Evolutionary conservation across 2,329 filamentous ascomycete species (phyloP), one percentile per base, ranked within the genome.

Genomic region (Cytospora leucostoma): DNA sequence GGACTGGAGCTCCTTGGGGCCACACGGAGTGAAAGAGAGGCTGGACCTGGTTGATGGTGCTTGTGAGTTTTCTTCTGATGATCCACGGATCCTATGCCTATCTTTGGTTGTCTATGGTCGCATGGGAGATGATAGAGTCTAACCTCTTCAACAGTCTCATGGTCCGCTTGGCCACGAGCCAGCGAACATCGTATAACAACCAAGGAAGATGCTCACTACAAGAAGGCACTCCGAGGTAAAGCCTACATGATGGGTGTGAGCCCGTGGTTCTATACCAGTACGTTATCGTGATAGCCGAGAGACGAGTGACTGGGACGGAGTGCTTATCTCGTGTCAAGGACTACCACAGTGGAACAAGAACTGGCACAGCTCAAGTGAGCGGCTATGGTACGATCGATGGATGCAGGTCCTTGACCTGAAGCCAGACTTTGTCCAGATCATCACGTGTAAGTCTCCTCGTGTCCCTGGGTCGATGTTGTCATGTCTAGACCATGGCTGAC

Each of bases 341-440:
- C 49, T 66, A 32, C 62, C 62, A 5, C 62, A 66, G 50, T 66
- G 65, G 65, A 73, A 75, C 60, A 87, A 87, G 71, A 83, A 84
- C 68, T 85, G 83, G 81, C 74, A 84, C n/a, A 85, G 79, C 72
- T 76, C 78, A 8, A 79, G 80, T 47, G 82, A 85, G 62, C 75
- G 78, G 38, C 71, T 86, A 11, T 87, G 84, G 82, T 79, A 79
- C 63, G 78, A 84, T 64, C 81, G 84, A 10, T 87, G 84, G 84
- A 74, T 79, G 58, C 78, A 86, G 64, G 78, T 82, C 1, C 68
- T 84, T 27, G 74, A 79, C 1, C 63, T 86, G 0, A 70, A 78
- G 61, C 83, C 85, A 0, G 76, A 80, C 32, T 82, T 80, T 54
- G 79, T 87, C 40, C 77, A 82, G 73, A 82, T 86, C 51, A 79